A percentile compares a stretch with the other conserved stretches of the same genome.
phyloP scores from a whole-genome alignment of 1,284 basidiomycete species.

The Cryptococcus deneoformans region DNA sequence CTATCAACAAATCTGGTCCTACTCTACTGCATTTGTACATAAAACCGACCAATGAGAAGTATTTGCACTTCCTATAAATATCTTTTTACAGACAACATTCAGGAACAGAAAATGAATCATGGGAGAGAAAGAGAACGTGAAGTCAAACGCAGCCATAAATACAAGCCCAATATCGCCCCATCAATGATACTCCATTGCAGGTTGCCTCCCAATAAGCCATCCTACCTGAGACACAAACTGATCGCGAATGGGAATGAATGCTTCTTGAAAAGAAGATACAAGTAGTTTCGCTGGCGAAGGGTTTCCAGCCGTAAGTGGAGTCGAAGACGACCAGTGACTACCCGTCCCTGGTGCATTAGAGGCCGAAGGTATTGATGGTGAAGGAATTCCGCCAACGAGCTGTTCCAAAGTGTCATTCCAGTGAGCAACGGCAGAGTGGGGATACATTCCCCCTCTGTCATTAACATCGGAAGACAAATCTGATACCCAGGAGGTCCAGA shows the following conservation, averaged over 20 bases:
- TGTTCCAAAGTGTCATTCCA: slow-evolving; percentile 36
- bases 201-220: slow-evolving; percentile 34
- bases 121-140: too few species aligned
- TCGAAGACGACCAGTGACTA: background rate
- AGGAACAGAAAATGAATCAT: too few species aligned
- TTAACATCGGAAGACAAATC: slow-evolving; percentile 38
- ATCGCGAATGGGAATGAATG: slow-evolving; percentile 27
- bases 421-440: slow-evolving; percentile 24
- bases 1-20: too few species aligned
- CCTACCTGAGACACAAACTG: slow-evolving; percentile 35
- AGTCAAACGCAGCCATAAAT: too few species aligned
- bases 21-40: too few species aligned
- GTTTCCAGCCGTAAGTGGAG: too few species aligned
- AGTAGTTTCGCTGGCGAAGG: slow-evolving; percentile 5
- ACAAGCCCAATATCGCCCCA: too few species aligned
- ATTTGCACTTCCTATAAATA: background rate
- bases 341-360: background rate
- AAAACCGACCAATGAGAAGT: too few species aligned
- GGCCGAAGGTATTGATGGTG: slow-evolving; percentile 4
- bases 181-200: background rate
- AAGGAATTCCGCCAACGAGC: slow-evolving; percentile 5
- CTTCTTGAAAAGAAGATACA: slow-evolving; percentile 28
- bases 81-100: background rate
- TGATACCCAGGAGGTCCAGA: slow-evolving; percentile 35
- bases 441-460: slow-evolving; percentile 44